These are phyloP conservation scores for Cordyceps farinosa DNA, from an alignment of 2,329 filamentous ascomycete species.

Conservation along the genomic window DNA sequence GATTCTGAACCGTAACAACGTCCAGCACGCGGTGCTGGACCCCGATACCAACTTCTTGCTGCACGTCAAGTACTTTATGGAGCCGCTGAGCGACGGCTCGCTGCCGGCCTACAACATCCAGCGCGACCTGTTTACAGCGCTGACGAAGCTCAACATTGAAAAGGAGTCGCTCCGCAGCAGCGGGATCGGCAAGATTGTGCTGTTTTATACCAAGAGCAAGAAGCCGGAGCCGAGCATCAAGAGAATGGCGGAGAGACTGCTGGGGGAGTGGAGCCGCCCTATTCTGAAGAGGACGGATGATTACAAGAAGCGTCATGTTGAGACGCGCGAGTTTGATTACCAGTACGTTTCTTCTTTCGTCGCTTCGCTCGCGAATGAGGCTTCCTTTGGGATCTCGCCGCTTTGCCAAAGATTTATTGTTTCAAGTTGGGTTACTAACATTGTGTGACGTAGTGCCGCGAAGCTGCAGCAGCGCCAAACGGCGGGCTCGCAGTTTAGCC, in stretches of 20 bases:
- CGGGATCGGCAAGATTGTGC: conserved; percentile 91
- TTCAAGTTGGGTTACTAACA: neutral
- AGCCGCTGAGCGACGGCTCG: conserved; percentile 89
- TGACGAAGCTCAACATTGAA: conserved; percentile 78
- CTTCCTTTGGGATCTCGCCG: too few species aligned
- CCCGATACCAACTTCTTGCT: conserved; percentile 94
- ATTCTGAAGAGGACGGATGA: conserved; percentile 92
- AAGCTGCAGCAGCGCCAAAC: conserved; percentile 50
- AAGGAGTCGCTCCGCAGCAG: conserved; percentile 88
- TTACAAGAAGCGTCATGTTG: conserved; percentile 77
- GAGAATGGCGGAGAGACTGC: conserved; percentile 84
- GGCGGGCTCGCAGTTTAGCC: conserved; percentile 46
- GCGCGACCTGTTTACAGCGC: conserved; percentile 81
- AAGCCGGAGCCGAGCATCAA: conserved; percentile 85
- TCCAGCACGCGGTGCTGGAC: conserved; percentile 80
- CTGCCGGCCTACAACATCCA: conserved; percentile 97
- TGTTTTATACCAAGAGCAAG: conserved; percentile 96
- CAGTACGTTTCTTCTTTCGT: conserved; percentile 44
- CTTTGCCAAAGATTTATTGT: neutral
- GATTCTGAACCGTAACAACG: conserved; percentile 83
- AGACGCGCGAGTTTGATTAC: conserved; percentile 62
- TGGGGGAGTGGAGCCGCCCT: conserved; percentile 92
- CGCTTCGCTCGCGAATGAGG: too few species aligned
- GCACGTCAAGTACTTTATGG: conserved; percentile 94
- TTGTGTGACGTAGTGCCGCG: conserved; percentile 41